Percentiles rank a stretch among this genome's conserved stretches.
These are phyloP conservation scores for Limtongia smithiae DNA, from an alignment of 805 yeast species.

Conservation along the genomic window DNA sequence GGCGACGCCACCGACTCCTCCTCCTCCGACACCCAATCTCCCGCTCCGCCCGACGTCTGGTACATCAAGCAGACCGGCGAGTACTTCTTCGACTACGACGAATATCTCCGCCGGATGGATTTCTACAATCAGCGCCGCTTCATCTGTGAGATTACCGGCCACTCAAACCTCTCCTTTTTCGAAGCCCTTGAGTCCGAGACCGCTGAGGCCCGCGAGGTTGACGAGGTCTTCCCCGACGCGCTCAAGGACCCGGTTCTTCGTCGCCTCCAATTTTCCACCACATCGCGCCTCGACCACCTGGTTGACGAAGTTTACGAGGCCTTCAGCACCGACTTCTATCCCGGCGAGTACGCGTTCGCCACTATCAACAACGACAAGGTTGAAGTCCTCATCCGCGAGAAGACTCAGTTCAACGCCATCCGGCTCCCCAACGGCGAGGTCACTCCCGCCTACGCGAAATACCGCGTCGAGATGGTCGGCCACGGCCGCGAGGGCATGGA, in stretches of 20 bases:
- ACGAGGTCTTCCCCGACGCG: constrained; percentile 82
- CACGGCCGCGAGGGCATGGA: constrained; percentile 42
- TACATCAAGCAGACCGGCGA: constrained; percentile 80
- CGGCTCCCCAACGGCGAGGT: constrained; percentile 37
- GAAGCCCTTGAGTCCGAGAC: constrained; percentile 77
- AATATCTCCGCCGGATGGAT: constrained; percentile 53
- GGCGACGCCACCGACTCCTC: no score
- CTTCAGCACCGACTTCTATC: constrained; percentile 80
- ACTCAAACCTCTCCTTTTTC: constrained; percentile 83
- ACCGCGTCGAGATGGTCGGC: constrained; percentile 58
- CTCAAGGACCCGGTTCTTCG: constrained; percentile 88
- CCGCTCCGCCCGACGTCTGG: constrained; percentile 56
- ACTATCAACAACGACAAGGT: constrained; percentile 41
- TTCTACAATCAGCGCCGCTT: constrained; percentile 56
- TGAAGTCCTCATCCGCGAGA: constrained; percentile 72
- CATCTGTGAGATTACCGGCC: constrained; percentile 94
- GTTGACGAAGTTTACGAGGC: constrained; percentile 79
- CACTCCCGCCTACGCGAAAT: constrained; percentile 58
- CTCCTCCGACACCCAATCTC: constrained; percentile 17
- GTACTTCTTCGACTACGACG: constrained; percentile 77
- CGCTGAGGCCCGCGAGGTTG: constrained; percentile 47
- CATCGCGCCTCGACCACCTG: constrained; percentile 75
- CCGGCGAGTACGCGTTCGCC: constrained; percentile 80
- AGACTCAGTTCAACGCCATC: constrained; percentile 59
- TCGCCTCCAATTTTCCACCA: constrained; percentile 74